These are phyloP conservation scores for Chenopodium suecicum DNA, from an alignment of 148 eudicot species.

Conservation along the genomic window DNA sequence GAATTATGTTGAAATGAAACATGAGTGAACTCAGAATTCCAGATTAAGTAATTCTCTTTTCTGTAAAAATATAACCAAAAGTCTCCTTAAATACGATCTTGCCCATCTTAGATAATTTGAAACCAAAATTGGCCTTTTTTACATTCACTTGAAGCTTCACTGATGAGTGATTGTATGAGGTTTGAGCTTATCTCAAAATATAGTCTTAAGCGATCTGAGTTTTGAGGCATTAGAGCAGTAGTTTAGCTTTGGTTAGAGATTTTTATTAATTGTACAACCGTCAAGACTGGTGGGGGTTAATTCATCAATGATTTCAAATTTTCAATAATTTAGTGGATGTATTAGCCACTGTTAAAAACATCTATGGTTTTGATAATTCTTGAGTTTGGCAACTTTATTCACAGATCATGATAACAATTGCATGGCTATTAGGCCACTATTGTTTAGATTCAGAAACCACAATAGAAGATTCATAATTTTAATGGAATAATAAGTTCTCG, in stretches of 20 bases:
- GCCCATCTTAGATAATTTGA: no score
- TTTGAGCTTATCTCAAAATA: background rate
- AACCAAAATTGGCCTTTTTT: no score
- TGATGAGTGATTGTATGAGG: no score
- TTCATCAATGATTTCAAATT: no score
- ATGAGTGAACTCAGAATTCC: no score
- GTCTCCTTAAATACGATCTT: no score
- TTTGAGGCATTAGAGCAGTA: background rate
- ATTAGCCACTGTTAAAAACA: background rate
- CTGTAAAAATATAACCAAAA: no score
- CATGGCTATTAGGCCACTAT: background rate
- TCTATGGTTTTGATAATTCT: background rate
- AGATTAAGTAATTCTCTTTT: no score
- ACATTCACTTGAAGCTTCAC: no score
- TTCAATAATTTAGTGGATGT: background rate
- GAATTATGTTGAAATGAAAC: no score
- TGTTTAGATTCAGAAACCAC: background rate
- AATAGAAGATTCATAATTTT: background rate
- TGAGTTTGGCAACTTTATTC: background rate
- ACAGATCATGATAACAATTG: background rate
- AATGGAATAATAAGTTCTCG: no score
- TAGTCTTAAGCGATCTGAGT: background rate
- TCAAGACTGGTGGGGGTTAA: no score
- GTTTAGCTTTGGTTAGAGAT: background rate
- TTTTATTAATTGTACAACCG: background rate